Evolutionary conservation across 1,284 basidiomycete species (phyloP), one percentile per base, ranked within the genome.

Genomic region (Cryptococcus hybrid): DNA sequence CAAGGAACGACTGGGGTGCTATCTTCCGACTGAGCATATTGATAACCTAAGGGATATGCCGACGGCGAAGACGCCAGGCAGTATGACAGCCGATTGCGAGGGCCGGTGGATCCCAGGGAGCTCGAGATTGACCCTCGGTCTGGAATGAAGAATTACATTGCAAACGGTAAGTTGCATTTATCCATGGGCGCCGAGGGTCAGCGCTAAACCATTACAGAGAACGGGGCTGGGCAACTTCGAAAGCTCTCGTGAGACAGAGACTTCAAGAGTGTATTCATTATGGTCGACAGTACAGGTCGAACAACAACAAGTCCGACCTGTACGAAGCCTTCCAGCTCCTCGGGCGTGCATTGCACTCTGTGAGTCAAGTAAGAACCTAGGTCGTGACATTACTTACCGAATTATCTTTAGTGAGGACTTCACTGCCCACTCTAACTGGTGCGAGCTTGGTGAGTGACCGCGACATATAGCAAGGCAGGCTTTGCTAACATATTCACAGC

Each of bases 61-160:
- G 87, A 87, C n/a, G 87, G 88, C 15, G 88, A 94, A 77, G 91
- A 92, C 73, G 82, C 93, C 0, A 82, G 89, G 47, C 81, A 84
- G 64, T 90, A 88, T 66, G 85, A 96, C 67, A 83, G 84, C 1
- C 86, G 87, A 54, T 83, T 92, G 45, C 84, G 90, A 54, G 87
- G 86, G 13, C 90, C 89, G 2, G 85, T 92, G 47, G 71, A 81
- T 62, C 88, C 88, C 0, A 79, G 84, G 46, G 93, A 97, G 73
- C 81, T 96, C 5, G 88, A 94, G 67, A 84, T 97, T 24, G 93
- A 97, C 74, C 85, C 85, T 1, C 80, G 83, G 8, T 90, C 88
- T 0, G 93, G 92, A 5, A 95, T 97, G 92, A 96, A 96, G 81
- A 93, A 93, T 70, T 97, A 95, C 74, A 93, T 96, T 58, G 90